Base-by-base conservation (phyloP, 192 early-diverging fungal species). In the Coemansia sp. region DNA sequence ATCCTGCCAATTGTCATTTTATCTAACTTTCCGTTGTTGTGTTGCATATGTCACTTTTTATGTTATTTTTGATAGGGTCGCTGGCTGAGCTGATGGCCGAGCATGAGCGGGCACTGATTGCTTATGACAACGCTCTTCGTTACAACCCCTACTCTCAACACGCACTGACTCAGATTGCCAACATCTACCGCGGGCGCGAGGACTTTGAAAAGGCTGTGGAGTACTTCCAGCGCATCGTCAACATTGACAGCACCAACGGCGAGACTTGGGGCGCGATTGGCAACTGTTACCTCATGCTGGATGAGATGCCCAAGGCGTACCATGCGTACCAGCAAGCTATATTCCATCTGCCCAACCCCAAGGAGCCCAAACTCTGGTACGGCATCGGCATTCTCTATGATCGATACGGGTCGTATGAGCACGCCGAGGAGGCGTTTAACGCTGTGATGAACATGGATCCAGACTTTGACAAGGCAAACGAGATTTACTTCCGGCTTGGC, bases 291-390 rank as follows among this genome's bases (percentile, higher is more conserved):
- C 83, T 99, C 44, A 96, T 97, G 95, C 87, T 93, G 85, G 96
- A 97, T 82, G 90, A 98, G 61, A 83, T 98, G 61, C 93, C 95
- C 58, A 88, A 93, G 75, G 98, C 98, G 10, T 98, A 97, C 72
- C 86, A 89, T 55, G 93, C 95, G 3, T 99, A 99, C 69, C 96
- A 98, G 84, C 91, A 97, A 76, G 98, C 98, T 15, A 85, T 99
- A 29, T 91, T 95, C 76, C 91, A 94, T 72, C 81, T 97, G 17
- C 90, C 91, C 0, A 93, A 97, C 74, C 90, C 93, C 46, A 95
- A 93, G 91, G 98, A 98, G 70, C 95, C 96, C 6, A 96, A 97
- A 75, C 88, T 99, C 31, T 99, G 98, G 98, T 99, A 98, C 69
- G 96, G 96, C 10, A 98, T 98, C 53, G 98, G 95, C 34, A 98